phyloP scores from a whole-genome alignment of 495 filamentous ascomycete species.

The Sporormia fimetaria region DNA sequence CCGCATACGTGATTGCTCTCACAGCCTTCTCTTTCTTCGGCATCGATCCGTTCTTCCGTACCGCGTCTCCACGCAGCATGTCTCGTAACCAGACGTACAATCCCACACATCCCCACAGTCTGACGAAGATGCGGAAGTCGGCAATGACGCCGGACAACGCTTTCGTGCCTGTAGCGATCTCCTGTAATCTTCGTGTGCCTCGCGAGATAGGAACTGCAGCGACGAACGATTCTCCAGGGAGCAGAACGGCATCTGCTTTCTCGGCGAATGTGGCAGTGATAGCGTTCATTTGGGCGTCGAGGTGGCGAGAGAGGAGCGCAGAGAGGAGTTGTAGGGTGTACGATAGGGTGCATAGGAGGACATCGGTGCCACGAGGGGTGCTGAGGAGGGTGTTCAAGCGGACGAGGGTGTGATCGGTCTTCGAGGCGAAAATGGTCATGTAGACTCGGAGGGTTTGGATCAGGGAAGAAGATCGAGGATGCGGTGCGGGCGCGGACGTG shows the following conservation, averaged over 20 bases:
- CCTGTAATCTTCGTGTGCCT: slow-evolving; percentile 22
- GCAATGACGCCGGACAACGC: slow-evolving; percentile 43
- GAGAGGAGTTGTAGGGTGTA: slow-evolving; percentile 26
- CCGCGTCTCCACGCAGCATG: slow-evolving; percentile 11
- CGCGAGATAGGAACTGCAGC: slow-evolving; percentile 34
- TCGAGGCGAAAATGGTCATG: not conserved
- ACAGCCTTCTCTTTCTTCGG: slow-evolving; percentile 27
- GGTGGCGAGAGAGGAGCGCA: slow-evolving; percentile 12
- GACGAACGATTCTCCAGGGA: slow-evolving; percentile 34
- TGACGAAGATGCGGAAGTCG: slow-evolving; percentile 59
- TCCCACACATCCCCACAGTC: slow-evolving; percentile 66
- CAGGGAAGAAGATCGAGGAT: too few relatives aligned
- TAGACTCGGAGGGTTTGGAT: slow-evolving; percentile 1
- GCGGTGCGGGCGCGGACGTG: too few relatives aligned
- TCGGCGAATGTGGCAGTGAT: slow-evolving; percentile 14
- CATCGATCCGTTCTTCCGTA: slow-evolving; percentile 23
- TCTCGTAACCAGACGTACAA: slow-evolving; percentile 58
- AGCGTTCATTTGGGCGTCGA: slow-evolving; percentile 12
- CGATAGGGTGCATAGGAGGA: slow-evolving; percentile 24
- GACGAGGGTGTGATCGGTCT: slow-evolving; percentile 20
- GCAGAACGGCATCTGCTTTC: slow-evolving; percentile 22
- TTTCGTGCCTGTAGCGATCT: slow-evolving; percentile 26
- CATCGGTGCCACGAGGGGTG: slow-evolving; percentile 23
- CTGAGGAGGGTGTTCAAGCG: slow-evolving; percentile 26
- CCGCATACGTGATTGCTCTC: slow-evolving; percentile 47